These are phyloP conservation scores for Meira nashicola DNA, from an alignment of 1,284 basidiomycete species.

Conservation along the genomic window DNA sequence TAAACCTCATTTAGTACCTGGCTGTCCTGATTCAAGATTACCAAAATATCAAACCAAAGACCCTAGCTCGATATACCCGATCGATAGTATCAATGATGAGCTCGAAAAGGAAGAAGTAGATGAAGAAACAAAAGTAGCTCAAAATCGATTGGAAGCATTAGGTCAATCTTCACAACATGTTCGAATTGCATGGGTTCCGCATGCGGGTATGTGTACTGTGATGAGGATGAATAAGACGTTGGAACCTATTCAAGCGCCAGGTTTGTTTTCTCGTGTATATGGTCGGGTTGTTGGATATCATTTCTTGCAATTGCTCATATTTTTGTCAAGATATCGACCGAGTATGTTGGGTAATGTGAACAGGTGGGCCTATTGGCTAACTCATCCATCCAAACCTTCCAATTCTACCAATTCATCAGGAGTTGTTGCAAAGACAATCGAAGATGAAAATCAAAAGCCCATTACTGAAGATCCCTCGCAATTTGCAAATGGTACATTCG, in stretches of 20 bases:
- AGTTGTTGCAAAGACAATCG: background rate
- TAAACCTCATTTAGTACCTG: conserved; percentile 28
- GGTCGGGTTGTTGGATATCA: conserved; percentile 20
- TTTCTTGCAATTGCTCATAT: conserved; percentile 24
- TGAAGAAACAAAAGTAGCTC: conserved; percentile 55
- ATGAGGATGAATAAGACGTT: conserved; percentile 70
- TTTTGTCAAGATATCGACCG: conserved; percentile 20
- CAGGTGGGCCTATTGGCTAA: conserved; percentile 18
- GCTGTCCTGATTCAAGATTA: conserved; percentile 11
- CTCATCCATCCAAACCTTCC: conserved; percentile 16
- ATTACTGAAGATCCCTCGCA: background rate
- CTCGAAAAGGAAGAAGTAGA: conserved; percentile 27
- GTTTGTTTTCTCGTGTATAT: conserved; percentile 10
- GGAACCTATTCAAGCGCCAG: conserved; percentile 56
- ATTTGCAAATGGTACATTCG: background rate
- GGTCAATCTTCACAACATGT: conserved; percentile 69
- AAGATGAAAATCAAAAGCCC: background rate
- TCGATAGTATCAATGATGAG: conserved; percentile 15
- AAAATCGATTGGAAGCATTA: conserved; percentile 55
- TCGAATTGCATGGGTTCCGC: conserved; percentile 92
- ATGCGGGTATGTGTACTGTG: conserved; percentile 68
- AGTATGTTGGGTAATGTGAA: conserved; percentile 17
- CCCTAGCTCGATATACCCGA: conserved; percentile 26
- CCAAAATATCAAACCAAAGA: conserved; percentile 18
- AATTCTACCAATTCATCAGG: background rate